Percentiles rank a stretch among this genome's conserved stretches.
Evolutionary conservation across 2,329 filamentous ascomycete genomes (phyloP).

Genomic region (Zopfia rhizophila): DNA sequence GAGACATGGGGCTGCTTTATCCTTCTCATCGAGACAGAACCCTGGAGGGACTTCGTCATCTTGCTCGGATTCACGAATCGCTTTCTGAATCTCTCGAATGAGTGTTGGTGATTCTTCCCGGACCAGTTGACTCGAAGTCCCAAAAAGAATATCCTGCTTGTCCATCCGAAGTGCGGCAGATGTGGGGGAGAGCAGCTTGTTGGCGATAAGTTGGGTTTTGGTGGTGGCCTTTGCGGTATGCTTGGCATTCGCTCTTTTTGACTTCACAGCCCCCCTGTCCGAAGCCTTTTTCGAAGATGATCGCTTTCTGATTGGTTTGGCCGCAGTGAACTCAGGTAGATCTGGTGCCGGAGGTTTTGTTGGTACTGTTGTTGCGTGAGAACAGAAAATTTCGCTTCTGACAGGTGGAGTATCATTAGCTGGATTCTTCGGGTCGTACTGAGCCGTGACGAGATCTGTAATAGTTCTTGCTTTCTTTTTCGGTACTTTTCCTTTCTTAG

Average conservation of each 20-base stretch:
- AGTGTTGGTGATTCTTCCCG: conserved; percentile 50
- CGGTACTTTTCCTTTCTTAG: conserved; percentile 45
- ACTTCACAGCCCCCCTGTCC: conserved; percentile 18
- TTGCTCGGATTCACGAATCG: conserved; percentile 46
- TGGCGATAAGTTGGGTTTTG: conserved; percentile 38
- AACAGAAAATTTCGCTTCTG: conserved; percentile 37
- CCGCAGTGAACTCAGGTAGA: conserved; percentile 5
- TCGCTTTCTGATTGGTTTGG: conserved; percentile 35
- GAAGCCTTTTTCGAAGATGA: conserved; percentile 29
- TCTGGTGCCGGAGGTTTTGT: conserved; percentile 42
- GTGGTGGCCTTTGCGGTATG: conserved; percentile 35
- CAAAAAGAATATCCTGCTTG: conserved; percentile 51
- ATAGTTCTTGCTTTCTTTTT: conserved; percentile 54
- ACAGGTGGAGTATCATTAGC: conserved; percentile 11
- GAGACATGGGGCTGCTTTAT: not conserved
- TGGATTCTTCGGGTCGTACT: conserved; percentile 36
- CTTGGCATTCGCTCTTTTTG: conserved; percentile 36
- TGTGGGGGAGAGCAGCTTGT: conserved; percentile 51
- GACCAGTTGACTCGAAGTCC: conserved; percentile 53
- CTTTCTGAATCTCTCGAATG: conserved; percentile 47
- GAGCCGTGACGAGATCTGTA: conserved; percentile 50
- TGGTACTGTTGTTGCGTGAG: conserved; percentile 26
- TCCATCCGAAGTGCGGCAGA: conserved; percentile 39
- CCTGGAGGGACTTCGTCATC: conserved; percentile 19
- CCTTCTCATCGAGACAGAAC: not conserved